Base-by-base conservation (phyloP, 345 rosid genomes). In the Syzygium oleosum region DNA sequence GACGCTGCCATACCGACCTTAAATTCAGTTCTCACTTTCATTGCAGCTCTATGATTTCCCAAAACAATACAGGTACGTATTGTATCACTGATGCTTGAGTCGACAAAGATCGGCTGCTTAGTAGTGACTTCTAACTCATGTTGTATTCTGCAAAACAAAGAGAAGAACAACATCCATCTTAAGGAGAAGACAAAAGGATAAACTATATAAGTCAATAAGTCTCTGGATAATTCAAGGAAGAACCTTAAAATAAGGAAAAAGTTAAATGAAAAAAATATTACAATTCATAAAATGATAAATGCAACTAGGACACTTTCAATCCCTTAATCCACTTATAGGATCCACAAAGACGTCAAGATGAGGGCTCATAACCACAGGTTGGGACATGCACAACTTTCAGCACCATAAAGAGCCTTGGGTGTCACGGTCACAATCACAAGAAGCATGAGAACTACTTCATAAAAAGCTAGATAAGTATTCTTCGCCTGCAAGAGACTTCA, bases 51-150 rank as follows among this genome's bases (percentile, higher is more conserved):
- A 86, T 95, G 93, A 89, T 97, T 95, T 87, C 96, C 97, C 85
- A 98, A 88, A 73, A 93, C 98, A 88, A 98, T 98, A 91, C 99
- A 98, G 51, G 99, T 98, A 73, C 98, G 96, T 88, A 98, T 98
- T 27, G 99, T 98, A 91, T 98, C 99, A 88, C 98, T 98, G 87
- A 98, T 94, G 90, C 99, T 98, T 46, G 99, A 96, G 92, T 96
- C 99, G 51, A 98, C 98, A 94, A 98, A 98, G 87, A 98, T 98
- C 55, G 98, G 93, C 88, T 96, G 99, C 91, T 96, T 96, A 51
- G 99, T 98, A 54, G 94, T 91, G 78, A 92, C 98, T 93, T 98
- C 99, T 88, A 98, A 89, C 90, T 96, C 99, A 16, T 98, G 98
- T 65, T 98, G 99, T 85, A 98, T 96, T 91, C 99, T 97, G 94